Conservation (phyloP, 495 filamentous ascomycete genomes). For the Baudoinia panamericana region DNA sequence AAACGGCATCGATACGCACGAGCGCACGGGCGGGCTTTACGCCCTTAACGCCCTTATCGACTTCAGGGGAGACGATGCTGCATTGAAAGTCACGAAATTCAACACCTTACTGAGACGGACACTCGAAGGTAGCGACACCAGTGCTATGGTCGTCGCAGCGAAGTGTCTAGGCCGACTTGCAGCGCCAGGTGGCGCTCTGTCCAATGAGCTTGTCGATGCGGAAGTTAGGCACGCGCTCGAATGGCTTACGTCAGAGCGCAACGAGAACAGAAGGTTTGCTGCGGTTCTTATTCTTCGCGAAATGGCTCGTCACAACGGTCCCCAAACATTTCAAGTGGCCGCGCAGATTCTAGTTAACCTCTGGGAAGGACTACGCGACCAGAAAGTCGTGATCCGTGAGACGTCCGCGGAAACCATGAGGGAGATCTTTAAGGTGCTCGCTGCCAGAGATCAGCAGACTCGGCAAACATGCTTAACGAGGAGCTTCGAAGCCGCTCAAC, state of each 20-base stretch:
- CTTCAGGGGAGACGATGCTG: conserved; percentile 88
- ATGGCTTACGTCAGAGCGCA: conserved; percentile 87
- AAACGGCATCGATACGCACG: conserved; percentile 69
- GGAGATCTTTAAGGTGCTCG: conserved; percentile 86
- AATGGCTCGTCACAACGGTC: conserved; percentile 79
- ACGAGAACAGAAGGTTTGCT: conserved; percentile 81
- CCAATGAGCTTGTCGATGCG: conserved; percentile 89
- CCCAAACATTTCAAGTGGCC: conserved; percentile 83
- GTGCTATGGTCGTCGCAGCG: conserved; percentile 75
- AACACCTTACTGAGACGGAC: conserved; percentile 78
- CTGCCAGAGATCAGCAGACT: conserved; percentile 71
- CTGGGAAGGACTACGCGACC: conserved; percentile 85
- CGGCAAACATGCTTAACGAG: conserved; percentile 74
- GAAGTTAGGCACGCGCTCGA: conserved; percentile 91
- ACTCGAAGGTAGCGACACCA: conserved; percentile 74
- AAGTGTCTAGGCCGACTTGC: conserved; percentile 79
- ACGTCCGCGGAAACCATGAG: conserved; percentile 82
- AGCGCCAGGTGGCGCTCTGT: conserved; percentile 81
- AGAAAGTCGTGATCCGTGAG: conserved; percentile 77
- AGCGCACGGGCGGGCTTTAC: conserved; percentile 79
- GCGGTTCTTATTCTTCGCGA: conserved; percentile 84
- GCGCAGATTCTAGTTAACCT: conserved; percentile 83
- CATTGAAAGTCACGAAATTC: conserved; percentile 87
- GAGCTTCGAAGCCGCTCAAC: conserved; percentile 69
- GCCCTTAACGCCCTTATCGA: conserved; percentile 87